Conservation (phyloP, 75 land plant genomes). For the Cupressus sempervirens region DNA sequence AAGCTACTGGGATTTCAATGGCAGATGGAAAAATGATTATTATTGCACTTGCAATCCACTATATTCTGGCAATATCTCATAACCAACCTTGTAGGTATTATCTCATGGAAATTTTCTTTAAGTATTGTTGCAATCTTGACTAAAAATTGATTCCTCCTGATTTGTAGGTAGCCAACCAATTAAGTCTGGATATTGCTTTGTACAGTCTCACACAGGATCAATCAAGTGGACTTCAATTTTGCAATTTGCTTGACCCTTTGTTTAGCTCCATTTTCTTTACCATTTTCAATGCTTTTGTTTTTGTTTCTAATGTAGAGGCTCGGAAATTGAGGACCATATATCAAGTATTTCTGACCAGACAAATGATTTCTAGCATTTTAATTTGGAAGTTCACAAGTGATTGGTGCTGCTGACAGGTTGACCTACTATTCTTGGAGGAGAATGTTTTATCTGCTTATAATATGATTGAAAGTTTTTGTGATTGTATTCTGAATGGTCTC, state of each 20-base stretch:
- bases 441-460: constrained; percentile 37
- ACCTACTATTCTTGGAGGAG: constrained; percentile 36
- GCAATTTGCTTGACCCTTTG: neutral
- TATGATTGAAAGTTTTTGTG: constrained; percentile 39
- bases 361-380: neutral
- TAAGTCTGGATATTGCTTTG: neutral
- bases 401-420: constrained; percentile 37
- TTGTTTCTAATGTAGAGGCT: neutral
- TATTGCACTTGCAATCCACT: too few species aligned
- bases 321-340: neutral
- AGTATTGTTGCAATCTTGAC: too few species aligned
- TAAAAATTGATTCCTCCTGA: too few species aligned
- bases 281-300: neutral
- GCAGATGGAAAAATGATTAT: too few species aligned
- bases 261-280: neutral
- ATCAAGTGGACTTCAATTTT: neutral
- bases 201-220: neutral
- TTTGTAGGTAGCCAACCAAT: too few species aligned
- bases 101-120: too few species aligned
- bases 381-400: neutral
- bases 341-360: neutral
- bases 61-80: too few species aligned
- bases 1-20: too few species aligned
- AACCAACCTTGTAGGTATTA: too few species aligned
- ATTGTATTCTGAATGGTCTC: constrained; percentile 27